These are phyloP conservation scores for Aschersonia sp. DNA, from an alignment of 2,329 filamentous ascomycete species.

Conservation along the genomic window DNA sequence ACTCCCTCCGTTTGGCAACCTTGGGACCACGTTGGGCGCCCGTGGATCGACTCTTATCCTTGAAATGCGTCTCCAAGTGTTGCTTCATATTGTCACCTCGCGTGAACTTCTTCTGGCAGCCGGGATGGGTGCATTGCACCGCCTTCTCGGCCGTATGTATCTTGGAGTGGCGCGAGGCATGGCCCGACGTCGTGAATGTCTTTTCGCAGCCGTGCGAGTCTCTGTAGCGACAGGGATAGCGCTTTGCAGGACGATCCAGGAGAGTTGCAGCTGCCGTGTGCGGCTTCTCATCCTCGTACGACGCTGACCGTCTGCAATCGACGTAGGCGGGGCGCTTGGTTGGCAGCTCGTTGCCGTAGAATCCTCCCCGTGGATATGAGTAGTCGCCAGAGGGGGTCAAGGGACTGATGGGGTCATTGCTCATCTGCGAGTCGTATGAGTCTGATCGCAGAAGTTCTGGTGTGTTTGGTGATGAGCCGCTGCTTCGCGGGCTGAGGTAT, in stretches of 20 bases:
- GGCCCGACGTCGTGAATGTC: conserved; percentile 72
- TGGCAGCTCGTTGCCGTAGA: conserved; percentile 21
- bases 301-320: conserved; percentile 29
- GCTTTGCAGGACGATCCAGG: conserved; percentile 40
- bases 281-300: conserved; percentile 34
- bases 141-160: conserved; percentile 74
- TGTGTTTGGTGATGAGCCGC: conserved; percentile 33
- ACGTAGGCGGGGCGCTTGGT: conserved; percentile 27
- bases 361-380: conserved; percentile 22
- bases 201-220: conserved; percentile 60
- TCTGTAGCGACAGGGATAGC: conserved; percentile 60
- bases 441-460: conserved; percentile 45
- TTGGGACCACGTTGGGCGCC: conserved; percentile 18
- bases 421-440: conserved; percentile 46
- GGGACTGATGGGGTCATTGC: conserved; percentile 39
- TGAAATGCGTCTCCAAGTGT: conserved; percentile 64
- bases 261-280: conserved; percentile 20
- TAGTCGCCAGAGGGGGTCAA: conserved; percentile 36
- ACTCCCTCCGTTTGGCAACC: conserved; percentile 6
- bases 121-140: conserved; percentile 50
- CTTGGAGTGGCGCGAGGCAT: conserved; percentile 74
- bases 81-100: conserved; percentile 83
- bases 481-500: conserved; percentile 22
- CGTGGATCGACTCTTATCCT: conserved; percentile 38
- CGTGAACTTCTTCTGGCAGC: conserved; percentile 69